Evolutionary conservation across 2,329 filamentous ascomycete species (phyloP), one percentile per base, ranked within the genome.

Genomic region (Fusarium xyrophilum): DNA sequence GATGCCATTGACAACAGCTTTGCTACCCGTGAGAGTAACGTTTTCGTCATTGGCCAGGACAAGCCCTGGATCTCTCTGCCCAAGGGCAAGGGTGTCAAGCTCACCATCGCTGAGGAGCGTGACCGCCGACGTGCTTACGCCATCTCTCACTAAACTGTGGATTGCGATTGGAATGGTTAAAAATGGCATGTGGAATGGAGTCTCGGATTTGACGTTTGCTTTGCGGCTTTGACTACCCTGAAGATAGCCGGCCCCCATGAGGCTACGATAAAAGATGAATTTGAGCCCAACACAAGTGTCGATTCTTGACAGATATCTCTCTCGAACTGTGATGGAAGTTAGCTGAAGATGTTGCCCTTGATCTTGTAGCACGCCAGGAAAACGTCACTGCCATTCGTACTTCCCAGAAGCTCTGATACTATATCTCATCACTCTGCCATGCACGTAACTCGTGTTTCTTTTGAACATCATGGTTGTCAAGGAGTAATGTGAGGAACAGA

Each of bases 11-110:
- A 98, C 91, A 99, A 99, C 92, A 92, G 93, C 82, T 99, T 99
- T 86, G 94, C 96, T 80, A 99, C 96, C 81, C 96, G 96, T 85
- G 94, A 99, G 89, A 91, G 86, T 89, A 99, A 99, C 93, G 94
- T 99, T 80, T 99, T 99, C 87, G 91, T 99, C 87, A 97, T 99
- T 78, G 96, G 96, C 80, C 88, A 90, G 78, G 96, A 99, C 81
- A 98, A 98, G 92, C 95, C 96, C 80, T 99, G 96, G 96, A 90
- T 99, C 86, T 97, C 93, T 79, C 90, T 99, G 82, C 96, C 96
- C 83, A 99, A 98, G 93, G 96, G 96, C 87, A 97, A 97, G 91
- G 96, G 96, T 93, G 96, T 99, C 88, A 97, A 97, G 93, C 93
- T 98, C 83, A 90, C 91, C 81, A 98, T 99, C 80, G 93, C 95